These are phyloP conservation scores for Cucumis sativus DNA, from an alignment of 306 rosid species.

Conservation along the genomic window Cucumber_9930_V3 NC_026657.2:8180501-8181000, in stretches of 20 bases:
- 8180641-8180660: too few relatives aligned
- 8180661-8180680: too few relatives aligned
- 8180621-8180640: too few relatives aligned
- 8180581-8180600: neutral
- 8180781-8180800: too few relatives aligned
- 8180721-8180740: too few relatives aligned
- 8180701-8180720: too few relatives aligned
- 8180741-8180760: too few relatives aligned
- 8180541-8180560: neutral
- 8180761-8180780: too few relatives aligned
- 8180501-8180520: neutral
- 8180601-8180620: neutral
- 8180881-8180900: neutral
- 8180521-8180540: neutral
- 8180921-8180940: neutral
- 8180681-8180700: too few relatives aligned
- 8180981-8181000: too few relatives aligned
- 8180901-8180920: neutral
- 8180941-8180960: neutral
- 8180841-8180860: neutral
- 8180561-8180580: neutral
- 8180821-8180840: neutral
- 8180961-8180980: too few relatives aligned
- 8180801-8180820: too few relatives aligned
- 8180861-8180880: neutral